phyloP scores from a whole-genome alignment of 2,329 filamentous ascomycete genomes.

The Tympanopsis confertula region DNA sequence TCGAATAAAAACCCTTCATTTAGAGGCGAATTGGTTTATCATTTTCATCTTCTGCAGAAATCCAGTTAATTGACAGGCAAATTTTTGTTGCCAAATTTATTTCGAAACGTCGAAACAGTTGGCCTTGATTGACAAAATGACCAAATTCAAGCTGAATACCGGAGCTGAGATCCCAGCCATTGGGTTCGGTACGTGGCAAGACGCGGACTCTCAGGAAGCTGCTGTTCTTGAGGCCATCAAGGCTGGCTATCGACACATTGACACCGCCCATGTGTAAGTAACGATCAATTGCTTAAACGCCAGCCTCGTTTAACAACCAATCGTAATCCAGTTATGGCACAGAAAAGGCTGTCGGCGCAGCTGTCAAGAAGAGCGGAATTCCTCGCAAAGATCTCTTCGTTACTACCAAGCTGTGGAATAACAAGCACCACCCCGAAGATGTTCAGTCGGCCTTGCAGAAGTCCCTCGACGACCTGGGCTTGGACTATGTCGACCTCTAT shows the following conservation, averaged over 20 bases:
- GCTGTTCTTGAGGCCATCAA: conserved; percentile 24
- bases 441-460: conserved; percentile 25
- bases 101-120: no score
- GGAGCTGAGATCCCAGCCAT: conserved; percentile 23
- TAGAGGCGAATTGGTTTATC: no score
- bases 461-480: conserved; percentile 29
- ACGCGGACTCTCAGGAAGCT: conserved; percentile 27
- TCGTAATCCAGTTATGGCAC: conserved; percentile 10
- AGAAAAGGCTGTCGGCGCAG: conserved; percentile 9
- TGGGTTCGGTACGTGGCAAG: conserved; percentile 34
- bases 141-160: conserved; percentile 19
- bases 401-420: conserved; percentile 25
- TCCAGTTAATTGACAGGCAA: no score
- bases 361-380: conserved; percentile 13
- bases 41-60: no score
- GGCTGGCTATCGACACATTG: conserved; percentile 40
- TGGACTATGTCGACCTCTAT: conserved; percentile 39
- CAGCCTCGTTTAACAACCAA: conserved; percentile 19
- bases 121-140: no score
- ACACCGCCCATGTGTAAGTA: conserved; percentile 28
- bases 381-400: conserved; percentile 21
- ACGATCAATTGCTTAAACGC: conserved; percentile 29
- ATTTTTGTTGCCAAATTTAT: no score
- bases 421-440: conserved; percentile 21
- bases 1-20: no score